A percentile compares a stretch with the other conserved stretches of the same genome.
phyloP scores from a whole-genome alignment of 2,329 filamentous ascomycete species.

The Colletotrichum sojae region DNA sequence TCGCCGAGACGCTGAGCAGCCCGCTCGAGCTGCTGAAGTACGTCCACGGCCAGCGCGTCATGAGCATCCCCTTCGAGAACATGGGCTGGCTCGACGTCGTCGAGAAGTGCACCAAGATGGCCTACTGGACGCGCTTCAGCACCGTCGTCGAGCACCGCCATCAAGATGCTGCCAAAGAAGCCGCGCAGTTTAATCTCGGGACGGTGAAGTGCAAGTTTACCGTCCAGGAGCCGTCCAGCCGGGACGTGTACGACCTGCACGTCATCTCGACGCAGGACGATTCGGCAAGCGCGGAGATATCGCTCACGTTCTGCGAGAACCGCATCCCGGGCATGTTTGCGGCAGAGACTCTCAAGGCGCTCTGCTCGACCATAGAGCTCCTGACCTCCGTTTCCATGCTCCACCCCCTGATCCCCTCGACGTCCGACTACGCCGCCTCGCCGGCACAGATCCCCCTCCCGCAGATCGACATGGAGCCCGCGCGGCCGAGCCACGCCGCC shows the following conservation, averaged over 20 bases:
- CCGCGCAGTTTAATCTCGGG: conserved; percentile 60
- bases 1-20: conserved; percentile 59
- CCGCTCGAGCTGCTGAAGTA: conserved; percentile 64
- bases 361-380: conserved; percentile 61
- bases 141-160: conserved; percentile 67
- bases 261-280: conserved; percentile 57
- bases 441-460: conserved; percentile 60
- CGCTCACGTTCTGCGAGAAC: conserved; percentile 62
- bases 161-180: conserved; percentile 56
- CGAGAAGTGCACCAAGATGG: conserved; percentile 68
- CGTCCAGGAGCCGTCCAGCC: conserved; percentile 55
- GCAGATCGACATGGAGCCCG: conserved; percentile 45
- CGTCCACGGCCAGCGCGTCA: conserved; percentile 64
- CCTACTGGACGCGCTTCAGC: conserved; percentile 67
- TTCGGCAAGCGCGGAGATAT: conserved; percentile 55
- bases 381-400: conserved; percentile 63
- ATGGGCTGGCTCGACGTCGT: conserved; percentile 67
- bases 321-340: conserved; percentile 59
- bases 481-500: conserved; percentile 43
- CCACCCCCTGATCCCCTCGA: conserved; percentile 61
- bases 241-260: conserved; percentile 62
- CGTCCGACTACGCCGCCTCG: conserved; percentile 55
- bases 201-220: conserved; percentile 61
- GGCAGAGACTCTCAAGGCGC: conserved; percentile 59
- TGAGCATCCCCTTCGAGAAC: conserved; percentile 64